Base-by-base conservation (phyloP, 2,329 filamentous ascomycete species). In the Aphanoascus verrucosus region DNA sequence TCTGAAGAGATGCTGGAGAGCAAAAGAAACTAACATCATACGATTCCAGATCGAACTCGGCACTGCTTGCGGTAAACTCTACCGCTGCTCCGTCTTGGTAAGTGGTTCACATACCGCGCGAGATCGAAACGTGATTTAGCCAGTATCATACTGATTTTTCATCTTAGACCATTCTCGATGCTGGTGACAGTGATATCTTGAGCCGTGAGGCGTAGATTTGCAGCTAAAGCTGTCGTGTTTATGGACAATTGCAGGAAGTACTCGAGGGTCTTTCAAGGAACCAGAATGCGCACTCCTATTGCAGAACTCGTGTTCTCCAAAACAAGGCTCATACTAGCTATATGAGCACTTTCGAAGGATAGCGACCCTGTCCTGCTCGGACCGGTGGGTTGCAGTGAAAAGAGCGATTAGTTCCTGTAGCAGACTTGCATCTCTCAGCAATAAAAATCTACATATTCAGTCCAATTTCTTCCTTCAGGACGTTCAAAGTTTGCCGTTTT, bases 1-100 rank as follows among this genome's bases (percentile, higher is more conserved):
- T 40, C 46, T 53, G 31, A 15, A 20, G 31, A 38, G 40, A 34
- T 34, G 46, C 54, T 49, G 54, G 54, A 56, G 54, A 56, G 54
- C 52, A 53, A 46, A 40, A 43, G 49, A 55, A 55, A 60, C 60
- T 63, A 58, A 62, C 55, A 28, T 15, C 31, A 28, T 34, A 19
- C 23, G 28, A 46, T 38, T 69, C 73, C 74, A 97, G 90, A 96
- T 97, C 72, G 93, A 97, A 80, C 82, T 98, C 64, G 93, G 93
- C 70, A 97, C 90, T 71, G 90, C 89, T 65, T 96, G 90, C 79
- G 93, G 93, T 81, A 97, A 97, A 81, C 86, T 98, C 72, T 98
- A 94, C 86, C 83, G 89, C 66, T 94, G 88, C 84, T 91, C 88
- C 64, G 95, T 90, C 76, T 94, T 98, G 86, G 85, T 52, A 41